Percentiles rank a stretch among this genome's conserved stretches.
phyloP scores from a whole-genome alignment of 2,329 filamentous ascomycete species.

The Microcyclospora tardicrescens region DNA sequence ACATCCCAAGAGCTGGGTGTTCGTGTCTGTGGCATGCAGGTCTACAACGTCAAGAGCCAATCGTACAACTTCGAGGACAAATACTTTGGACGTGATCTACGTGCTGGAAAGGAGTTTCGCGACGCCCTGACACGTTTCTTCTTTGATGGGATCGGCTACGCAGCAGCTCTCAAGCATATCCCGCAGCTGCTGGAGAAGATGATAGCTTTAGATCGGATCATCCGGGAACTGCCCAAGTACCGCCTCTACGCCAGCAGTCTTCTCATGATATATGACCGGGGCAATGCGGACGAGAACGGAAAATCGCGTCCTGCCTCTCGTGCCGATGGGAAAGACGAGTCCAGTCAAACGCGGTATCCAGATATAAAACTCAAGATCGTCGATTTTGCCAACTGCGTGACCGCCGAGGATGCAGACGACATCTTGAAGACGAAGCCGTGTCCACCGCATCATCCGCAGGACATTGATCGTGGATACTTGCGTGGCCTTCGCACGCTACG shows the following conservation, averaged over 20 bases:
- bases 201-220: constrained; percentile 67
- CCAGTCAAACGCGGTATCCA: constrained; percentile 11
- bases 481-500: constrained; percentile 67
- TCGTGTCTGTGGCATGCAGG: constrained; percentile 86
- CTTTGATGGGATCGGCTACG: constrained; percentile 73
- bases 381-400: constrained; percentile 96
- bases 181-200: constrained; percentile 78
- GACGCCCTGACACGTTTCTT: constrained; percentile 78
- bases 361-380: constrained; percentile 88
- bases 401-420: constrained; percentile 59
- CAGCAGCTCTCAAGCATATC: constrained; percentile 73
- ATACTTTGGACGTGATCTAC: constrained; percentile 82
- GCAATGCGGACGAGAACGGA: constrained; percentile 41
- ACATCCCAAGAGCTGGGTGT: constrained; percentile 88
- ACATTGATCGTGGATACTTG: constrained; percentile 79
- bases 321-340: constrained; percentile 1
- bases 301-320: constrained; percentile 15
- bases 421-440: constrained; percentile 37
- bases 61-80: constrained; percentile 95
- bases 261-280: constrained; percentile 93
- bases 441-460: constrained; percentile 66
- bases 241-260: constrained; percentile 92
- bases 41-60: constrained; percentile 77
- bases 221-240: constrained; percentile 67
- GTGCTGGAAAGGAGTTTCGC: constrained; percentile 79